Percentiles rank a stretch among this genome's conserved stretches.
These are phyloP conservation scores for Pythium monospermum DNA, from an alignment of 352 stramenopile species.

Conservation along the genomic window DNA sequence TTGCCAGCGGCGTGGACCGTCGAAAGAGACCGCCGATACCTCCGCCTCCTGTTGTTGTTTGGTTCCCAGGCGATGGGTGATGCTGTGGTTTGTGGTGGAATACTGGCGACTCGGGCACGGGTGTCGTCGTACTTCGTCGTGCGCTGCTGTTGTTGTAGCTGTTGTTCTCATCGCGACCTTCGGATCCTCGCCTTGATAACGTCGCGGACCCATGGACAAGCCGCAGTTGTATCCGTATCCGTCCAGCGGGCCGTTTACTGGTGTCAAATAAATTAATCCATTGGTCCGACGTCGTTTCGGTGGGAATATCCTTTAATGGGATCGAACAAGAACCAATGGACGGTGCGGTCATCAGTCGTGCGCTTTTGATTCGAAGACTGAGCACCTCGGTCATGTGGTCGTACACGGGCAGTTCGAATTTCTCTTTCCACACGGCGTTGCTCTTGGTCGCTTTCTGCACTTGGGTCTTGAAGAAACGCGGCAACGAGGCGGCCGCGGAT, in stretches of 20 bases:
- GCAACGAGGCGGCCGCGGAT: slow-evolving; percentile 1
- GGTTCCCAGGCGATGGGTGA: neutral
- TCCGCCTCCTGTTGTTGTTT: neutral
- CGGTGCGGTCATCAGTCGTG: slow-evolving; percentile 55
- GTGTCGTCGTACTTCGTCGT: neutral
- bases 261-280: slow-evolving; percentile 48
- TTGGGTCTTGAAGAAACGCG: slow-evolving; percentile 59
- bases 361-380: slow-evolving; percentile 69
- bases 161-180: neutral
- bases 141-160: neutral
- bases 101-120: no score
- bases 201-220: slow-evolving; percentile 15
- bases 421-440: slow-evolving; percentile 72
- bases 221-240: slow-evolving; percentile 63
- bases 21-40: slow-evolving; percentile 5
- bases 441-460: slow-evolving; percentile 47
- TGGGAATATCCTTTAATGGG: slow-evolving; percentile 35
- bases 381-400: slow-evolving; percentile 46
- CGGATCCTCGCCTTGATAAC: neutral
- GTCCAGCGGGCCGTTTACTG: slow-evolving; percentile 50
- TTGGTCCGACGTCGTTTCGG: slow-evolving; percentile 43
- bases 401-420: slow-evolving; percentile 59
- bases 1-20: slow-evolving; percentile 11
- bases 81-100: no score
- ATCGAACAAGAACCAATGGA: slow-evolving; percentile 51